A percentile compares a stretch with the other conserved stretches of the same genome.
phyloP scores from a whole-genome alignment of 169 alveolate species.

The Cryptosporidium parvum region DNA sequence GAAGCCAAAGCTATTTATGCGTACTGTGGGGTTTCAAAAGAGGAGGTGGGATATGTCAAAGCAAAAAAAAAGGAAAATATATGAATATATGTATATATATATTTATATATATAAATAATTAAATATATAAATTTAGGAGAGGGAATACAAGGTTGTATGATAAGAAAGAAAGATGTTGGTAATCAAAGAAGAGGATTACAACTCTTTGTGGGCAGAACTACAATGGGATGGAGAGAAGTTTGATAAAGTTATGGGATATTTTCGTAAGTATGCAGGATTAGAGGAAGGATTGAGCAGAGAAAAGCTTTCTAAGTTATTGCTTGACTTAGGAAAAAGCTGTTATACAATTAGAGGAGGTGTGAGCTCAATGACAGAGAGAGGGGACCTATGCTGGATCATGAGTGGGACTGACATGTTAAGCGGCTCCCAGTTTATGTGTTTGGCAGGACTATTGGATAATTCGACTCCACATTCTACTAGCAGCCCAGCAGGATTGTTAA shows the following conservation, averaged over 20 bases:
- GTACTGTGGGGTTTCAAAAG: conserved; percentile 72
- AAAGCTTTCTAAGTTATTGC: conserved; percentile 19
- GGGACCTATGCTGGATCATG: conserved; percentile 67
- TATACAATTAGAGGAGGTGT: conserved; percentile 70
- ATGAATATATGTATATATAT: background rate
- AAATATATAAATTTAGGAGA: background rate
- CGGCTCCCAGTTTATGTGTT: conserved; percentile 75
- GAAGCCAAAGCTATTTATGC: conserved; percentile 37
- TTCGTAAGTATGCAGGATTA: conserved; percentile 66
- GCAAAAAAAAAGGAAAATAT: background rate
- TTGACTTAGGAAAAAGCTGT: conserved; percentile 70
- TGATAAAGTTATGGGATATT: conserved; percentile 59
- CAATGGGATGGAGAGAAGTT: conserved; percentile 74
- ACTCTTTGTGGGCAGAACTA: conserved; percentile 72
- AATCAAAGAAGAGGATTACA: conserved; percentile 62
- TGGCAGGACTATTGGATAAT: conserved; percentile 72
- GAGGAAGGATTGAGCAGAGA: conserved; percentile 62
- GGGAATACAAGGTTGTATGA: background rate
- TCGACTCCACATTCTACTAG: conserved; percentile 74
- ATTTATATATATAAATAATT: background rate
- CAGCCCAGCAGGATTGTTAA: conserved; percentile 65
- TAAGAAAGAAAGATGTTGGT: conserved; percentile 25
- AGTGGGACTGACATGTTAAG: conserved; percentile 56
- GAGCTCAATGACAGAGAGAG: conserved; percentile 52
- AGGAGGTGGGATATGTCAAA: conserved; percentile 38